Evolutionary conservation across 1,139 yeast species (phyloP), one percentile per base, ranked within the genome.

Genomic region (Scheffersomyces quercinus): DNA sequence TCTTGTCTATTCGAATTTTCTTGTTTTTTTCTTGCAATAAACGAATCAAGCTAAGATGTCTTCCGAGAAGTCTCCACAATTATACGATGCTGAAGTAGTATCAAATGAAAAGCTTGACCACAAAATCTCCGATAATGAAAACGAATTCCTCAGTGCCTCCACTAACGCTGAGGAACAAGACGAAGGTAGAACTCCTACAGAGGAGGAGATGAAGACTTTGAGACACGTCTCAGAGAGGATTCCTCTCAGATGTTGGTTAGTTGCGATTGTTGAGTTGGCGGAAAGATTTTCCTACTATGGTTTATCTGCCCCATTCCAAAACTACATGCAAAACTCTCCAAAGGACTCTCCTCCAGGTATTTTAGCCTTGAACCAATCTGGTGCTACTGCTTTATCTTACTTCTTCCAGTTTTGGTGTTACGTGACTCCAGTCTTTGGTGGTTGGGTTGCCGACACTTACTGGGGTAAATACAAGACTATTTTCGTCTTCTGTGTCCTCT

Each of bases 221-320:
- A 64, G 75, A 58, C 77, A 71, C 51, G 72, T 73, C 28, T 57
- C 73, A 14, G 77, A 69, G 43, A 49, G 46, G 15, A 70, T 73
- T 43, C 79, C 79, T 26, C 36, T 62, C 26, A 59, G 71, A 38
- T 82, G 88, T 53, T 88, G 87, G 82, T 73, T 85, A 46, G 87
- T 88, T 41, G 90, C 93, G 30, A 51, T 86, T 40, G 88, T 88
- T 35, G 96, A 88, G 64, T 79, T 88, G 51, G 82, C 91, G 35
- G 96, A 88, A 65, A 79, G 96, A 55, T 88, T 88, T 62, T 77
- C 93, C n/a, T 88, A 83, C 72, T 88, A 87, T 57, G 95, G 95
- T 58, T 71, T 86, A 46, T 75, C 84, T 39, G 85, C 88, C 48
- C 85, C 89, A 15, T 82, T 87, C 69, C 85, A 82, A 64, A 87